A percentile compares a stretch with the other conserved stretches of the same genome.
Evolutionary conservation across 2,329 filamentous ascomycete genomes (phyloP).

Genomic region (Calonectria pseudoreteaudii): DNA sequence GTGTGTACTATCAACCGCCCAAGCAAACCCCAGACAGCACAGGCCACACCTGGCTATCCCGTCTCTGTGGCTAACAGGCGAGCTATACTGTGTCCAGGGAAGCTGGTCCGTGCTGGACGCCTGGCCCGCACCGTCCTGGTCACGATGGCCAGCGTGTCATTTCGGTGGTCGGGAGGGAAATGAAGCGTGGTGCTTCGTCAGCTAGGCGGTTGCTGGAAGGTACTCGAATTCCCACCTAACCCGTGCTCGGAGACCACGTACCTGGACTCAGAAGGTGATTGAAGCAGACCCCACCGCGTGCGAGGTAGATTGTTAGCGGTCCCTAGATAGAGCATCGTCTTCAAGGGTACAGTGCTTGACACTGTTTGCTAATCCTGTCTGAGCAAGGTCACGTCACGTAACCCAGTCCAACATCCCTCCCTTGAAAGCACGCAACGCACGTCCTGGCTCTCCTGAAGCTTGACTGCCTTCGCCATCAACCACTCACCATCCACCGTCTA

Average conservation of each 20-base stretch:
- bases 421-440: slow-evolving; percentile 19
- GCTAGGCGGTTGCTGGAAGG: slow-evolving; percentile 29
- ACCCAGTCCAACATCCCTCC: slow-evolving; percentile 27
- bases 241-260: slow-evolving; percentile 35
- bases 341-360: slow-evolving; percentile 31
- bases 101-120: slow-evolving; percentile 14
- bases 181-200: slow-evolving; percentile 24
- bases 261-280: slow-evolving; percentile 33
- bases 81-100: slow-evolving; percentile 18
- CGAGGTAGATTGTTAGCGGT: slow-evolving; percentile 25
- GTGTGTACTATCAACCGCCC: slow-evolving; percentile 35
- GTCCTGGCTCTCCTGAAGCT: not conserved
- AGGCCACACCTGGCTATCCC: slow-evolving; percentile 26
- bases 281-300: slow-evolving; percentile 26
- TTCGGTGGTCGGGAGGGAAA: slow-evolving; percentile 37
- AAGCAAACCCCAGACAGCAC: slow-evolving; percentile 27
- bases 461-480: slow-evolving; percentile 15
- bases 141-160: slow-evolving; percentile 44
- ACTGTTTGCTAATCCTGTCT: slow-evolving; percentile 24
- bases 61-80: not conserved
- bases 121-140: slow-evolving; percentile 36
- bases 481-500: slow-evolving; percentile 7
- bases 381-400: slow-evolving; percentile 36
- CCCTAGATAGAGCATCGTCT: slow-evolving; percentile 17
- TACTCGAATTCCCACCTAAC: slow-evolving; percentile 39